These are phyloP conservation scores for Fraxinus greggii DNA, from an alignment of 305 asterid species.

Conservation along the genomic window DNA sequence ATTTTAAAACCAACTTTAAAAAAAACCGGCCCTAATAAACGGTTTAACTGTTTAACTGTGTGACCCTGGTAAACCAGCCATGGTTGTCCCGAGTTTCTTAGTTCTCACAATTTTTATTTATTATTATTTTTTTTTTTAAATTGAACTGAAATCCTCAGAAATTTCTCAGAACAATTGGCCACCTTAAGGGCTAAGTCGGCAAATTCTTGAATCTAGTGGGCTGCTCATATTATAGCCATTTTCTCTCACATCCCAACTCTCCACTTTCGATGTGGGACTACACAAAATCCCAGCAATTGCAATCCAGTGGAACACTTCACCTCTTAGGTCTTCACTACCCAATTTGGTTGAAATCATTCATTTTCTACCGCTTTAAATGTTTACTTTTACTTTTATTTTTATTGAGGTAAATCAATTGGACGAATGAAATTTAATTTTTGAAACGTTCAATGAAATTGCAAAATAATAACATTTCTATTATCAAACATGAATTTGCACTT, in stretches of 20 bases:
- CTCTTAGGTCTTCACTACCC: not conserved
- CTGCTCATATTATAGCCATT: not conserved
- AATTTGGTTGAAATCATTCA: not conserved
- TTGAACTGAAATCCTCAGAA: not conserved
- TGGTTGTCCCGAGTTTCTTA: not conserved
- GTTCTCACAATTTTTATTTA: not conserved
- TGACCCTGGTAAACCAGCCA: not conserved
- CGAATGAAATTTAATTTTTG: not conserved
- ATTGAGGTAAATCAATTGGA: not conserved
- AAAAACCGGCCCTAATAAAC: not conserved
- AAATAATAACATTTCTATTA: not conserved
- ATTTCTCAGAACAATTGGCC: not conserved
- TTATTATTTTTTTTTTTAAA: not conserved
- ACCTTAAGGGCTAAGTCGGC: not conserved
- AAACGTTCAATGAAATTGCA: not conserved
- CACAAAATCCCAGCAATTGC: not conserved
- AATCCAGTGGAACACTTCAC: not conserved
- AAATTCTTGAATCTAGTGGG: not conserved
- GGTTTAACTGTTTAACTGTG: not conserved
- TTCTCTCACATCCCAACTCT: not conserved
- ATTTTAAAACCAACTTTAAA: not conserved
- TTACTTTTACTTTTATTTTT: not conserved
- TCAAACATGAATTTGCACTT: not conserved
- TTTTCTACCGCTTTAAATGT: not conserved
- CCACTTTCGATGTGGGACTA: not conserved